phyloP scores from a whole-genome alignment of 2,329 filamentous ascomycete genomes.

The Cryphonectria japonica region DNA sequence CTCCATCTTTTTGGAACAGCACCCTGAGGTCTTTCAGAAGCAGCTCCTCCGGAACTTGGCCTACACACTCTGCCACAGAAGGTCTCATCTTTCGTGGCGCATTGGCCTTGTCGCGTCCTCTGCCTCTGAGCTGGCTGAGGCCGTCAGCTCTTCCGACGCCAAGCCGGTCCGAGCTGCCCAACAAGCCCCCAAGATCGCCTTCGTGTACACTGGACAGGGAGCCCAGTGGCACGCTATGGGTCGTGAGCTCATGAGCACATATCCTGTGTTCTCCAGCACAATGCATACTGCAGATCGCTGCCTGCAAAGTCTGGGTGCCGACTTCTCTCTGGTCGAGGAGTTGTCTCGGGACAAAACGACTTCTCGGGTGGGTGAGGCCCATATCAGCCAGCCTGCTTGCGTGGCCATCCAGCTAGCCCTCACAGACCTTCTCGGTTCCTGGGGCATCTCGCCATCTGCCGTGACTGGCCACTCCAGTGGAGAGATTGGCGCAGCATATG shows the following conservation, averaged over 20 bases:
- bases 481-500: conserved; percentile 29
- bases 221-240: conserved; percentile 30
- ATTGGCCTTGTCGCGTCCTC: background rate
- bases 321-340: conserved; percentile 44
- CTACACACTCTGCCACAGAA: conserved; percentile 19
- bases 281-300: conserved; percentile 18
- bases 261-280: conserved; percentile 35
- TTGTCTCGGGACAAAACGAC: conserved; percentile 41
- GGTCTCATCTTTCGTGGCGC: conserved; percentile 19
- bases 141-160: conserved; percentile 6
- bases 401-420: conserved; percentile 25
- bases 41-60: conserved; percentile 20
- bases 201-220: conserved; percentile 47
- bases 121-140: conserved; percentile 10
- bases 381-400: conserved; percentile 43
- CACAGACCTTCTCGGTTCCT: conserved; percentile 15
- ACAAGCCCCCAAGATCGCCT: conserved; percentile 34
- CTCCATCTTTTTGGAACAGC: conserved; percentile 21
- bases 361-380: conserved; percentile 42
- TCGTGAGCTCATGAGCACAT: conserved; percentile 36
- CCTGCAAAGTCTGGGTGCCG: conserved; percentile 37
- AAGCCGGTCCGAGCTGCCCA: conserved; percentile 32
- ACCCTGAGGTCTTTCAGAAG: conserved; percentile 20
- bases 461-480: conserved; percentile 26
- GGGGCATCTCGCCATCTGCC: conserved; percentile 16